These are phyloP conservation scores for Plasmodium coatneyi DNA, from an alignment of 169 alveolate species.

Conservation along the genomic window DNA sequence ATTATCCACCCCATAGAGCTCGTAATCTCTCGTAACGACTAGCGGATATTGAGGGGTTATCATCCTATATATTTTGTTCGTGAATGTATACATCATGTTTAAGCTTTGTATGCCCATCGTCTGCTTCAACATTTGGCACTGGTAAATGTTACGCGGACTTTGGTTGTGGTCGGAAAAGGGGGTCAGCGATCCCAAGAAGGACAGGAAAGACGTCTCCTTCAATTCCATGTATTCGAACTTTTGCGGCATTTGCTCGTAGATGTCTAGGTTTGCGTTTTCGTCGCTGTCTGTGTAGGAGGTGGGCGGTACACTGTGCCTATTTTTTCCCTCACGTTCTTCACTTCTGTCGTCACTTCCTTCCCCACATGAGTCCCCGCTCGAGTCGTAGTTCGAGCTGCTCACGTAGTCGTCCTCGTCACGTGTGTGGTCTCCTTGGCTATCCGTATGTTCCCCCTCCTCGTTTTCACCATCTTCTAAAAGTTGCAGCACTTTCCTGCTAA, in stretches of 20 bases:
- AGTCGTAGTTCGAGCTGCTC: conserved; percentile 38
- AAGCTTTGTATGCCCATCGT: conserved; percentile 99
- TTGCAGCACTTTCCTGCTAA: conserved; percentile 16
- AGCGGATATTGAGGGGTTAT: conserved; percentile 98
- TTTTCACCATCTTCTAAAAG: neutral
- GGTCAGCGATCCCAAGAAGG: conserved; percentile 96
- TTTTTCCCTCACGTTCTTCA: neutral
- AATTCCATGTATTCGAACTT: conserved; percentile 96
- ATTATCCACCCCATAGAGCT: conserved; percentile 94
- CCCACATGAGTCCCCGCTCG: conserved; percentile 25
- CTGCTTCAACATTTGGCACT: conserved; percentile 99
- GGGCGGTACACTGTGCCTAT: neutral
- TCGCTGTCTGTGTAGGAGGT: conserved; percentile 63
- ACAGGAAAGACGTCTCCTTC: conserved; percentile 95
- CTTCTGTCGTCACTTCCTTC: neutral
- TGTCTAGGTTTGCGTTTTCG: conserved; percentile 68
- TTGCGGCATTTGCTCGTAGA: conserved; percentile 86
- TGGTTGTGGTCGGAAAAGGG: conserved; percentile 99
- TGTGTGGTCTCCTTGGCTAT: neutral
- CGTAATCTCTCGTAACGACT: conserved; percentile 95
- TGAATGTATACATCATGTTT: conserved; percentile 95
- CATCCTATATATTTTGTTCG: conserved; percentile 95
- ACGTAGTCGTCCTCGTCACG: neutral
- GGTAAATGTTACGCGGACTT: conserved; percentile 99
- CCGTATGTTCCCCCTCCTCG: neutral